Evolutionary conservation across 2,329 filamentous ascomycete genomes (phyloP), one percentile per base, ranked within the genome.

Genomic region (Paracoccidioides brasiliensis): DNA sequence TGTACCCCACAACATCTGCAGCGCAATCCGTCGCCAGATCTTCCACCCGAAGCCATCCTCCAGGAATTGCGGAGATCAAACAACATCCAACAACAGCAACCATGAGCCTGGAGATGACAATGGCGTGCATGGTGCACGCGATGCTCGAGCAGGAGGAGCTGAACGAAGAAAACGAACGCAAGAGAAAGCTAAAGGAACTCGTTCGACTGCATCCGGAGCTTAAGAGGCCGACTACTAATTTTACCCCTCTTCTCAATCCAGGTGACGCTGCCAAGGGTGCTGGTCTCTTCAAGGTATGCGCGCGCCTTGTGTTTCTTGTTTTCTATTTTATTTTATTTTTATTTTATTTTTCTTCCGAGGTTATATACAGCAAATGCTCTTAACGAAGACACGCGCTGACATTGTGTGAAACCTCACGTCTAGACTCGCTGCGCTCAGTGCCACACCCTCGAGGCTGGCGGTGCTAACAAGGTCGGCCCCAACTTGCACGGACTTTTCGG

Each of bases 381-480:
- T n/a, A n/a, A 45, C 8, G 14, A 14, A 30, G 14, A 32, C 8
- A 32, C 22, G 7, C 41, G 22, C 59, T 30, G 44, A 56, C 40
- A 58, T 58, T 30, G 9, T 32, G 8, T 45, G 28, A 32, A 28
- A 28, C 49, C 57, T 97, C 97, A 10, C 58, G 22, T 22, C 1
- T 22, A 80, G 81, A 97, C 90, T 66, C 86, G 93, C 74, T 98
- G 93, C 80, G 87, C 88, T 65, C 90, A 96, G 80, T 98, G 93
- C 87, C 93, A 98, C 82, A 97, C 88, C 76, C 80, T 95, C 73
- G 90, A 94, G 77, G 81, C 80, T 62, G 86, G 81, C 68, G 93
- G 91, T 77, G 83, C 83, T 77, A 95, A 96, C 89, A 97, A 97
- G 85, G 88, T 95, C 76, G 93, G 93, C 72, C 93, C 93, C 70